A percentile compares a stretch with the other conserved stretches of the same genome.
These are phyloP conservation scores for Flaveria linearis DNA, from an alignment of 129 eudicot genomes.

Conservation along the genomic window DNA sequence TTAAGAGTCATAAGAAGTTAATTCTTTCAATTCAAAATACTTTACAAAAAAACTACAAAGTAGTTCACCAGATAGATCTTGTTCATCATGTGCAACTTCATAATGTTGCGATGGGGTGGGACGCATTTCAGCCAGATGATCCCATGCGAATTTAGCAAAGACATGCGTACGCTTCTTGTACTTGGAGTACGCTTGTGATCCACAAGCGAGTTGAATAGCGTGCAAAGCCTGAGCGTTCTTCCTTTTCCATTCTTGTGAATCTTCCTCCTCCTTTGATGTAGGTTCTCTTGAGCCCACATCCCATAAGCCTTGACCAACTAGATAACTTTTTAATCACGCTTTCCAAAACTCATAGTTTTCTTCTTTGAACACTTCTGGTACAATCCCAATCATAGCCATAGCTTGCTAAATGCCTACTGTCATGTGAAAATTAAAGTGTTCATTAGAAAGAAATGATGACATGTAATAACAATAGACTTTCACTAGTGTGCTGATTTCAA, in stretches of 20 bases:
- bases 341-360: constrained; percentile 59
- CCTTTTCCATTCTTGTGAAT: constrained; percentile 40
- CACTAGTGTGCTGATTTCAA: too few species aligned
- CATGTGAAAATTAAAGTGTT: not conserved
- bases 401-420: not conserved
- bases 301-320: constrained; percentile 53
- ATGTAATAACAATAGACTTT: not conserved
- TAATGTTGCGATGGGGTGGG: not conserved
- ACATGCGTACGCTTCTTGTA: constrained; percentile 35
- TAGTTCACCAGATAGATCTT: constrained; percentile 18
- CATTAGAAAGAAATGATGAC: not conserved
- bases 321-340: constrained; percentile 43
- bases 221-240: constrained; percentile 53
- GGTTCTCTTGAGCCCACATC: constrained; percentile 37
- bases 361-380: constrained; percentile 50
- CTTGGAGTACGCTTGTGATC: constrained; percentile 41
- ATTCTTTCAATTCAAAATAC: not conserved
- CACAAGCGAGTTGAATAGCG: constrained; percentile 53
- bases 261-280: constrained; percentile 1
- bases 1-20: not conserved
- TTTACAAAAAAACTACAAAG: not conserved
- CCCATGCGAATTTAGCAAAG: constrained; percentile 49
- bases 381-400: constrained; percentile 33
- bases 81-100: constrained; percentile 1
- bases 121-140: constrained; percentile 40